phyloP scores from a whole-genome alignment of 2,329 filamentous ascomycete genomes.

The Trichoderma asperellum region DNA sequence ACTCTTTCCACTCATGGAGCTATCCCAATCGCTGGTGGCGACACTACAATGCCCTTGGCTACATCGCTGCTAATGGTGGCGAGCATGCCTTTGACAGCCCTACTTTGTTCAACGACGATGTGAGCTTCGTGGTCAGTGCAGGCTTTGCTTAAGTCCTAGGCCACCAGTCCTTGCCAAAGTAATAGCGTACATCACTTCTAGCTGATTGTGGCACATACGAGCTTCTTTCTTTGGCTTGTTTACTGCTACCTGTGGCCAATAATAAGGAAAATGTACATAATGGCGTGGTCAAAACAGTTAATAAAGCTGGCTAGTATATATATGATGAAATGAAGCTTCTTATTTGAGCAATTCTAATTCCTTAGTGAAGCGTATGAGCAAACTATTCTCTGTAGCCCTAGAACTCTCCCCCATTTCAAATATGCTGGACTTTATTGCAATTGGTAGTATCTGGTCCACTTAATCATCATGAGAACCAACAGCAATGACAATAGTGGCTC shows the following conservation, averaged over 20 bases:
- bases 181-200: neutral
- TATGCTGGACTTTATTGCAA: too few species aligned
- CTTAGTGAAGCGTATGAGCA: too few species aligned
- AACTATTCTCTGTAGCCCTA: neutral
- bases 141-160: conserved; percentile 2
- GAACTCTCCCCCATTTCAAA: too few species aligned
- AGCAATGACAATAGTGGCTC: too few species aligned
- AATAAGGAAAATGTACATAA: neutral
- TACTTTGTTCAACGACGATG: conserved; percentile 7
- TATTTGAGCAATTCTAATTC: neutral
- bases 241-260: neutral
- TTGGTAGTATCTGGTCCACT: too few species aligned
- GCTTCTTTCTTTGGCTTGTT: neutral
- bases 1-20: conserved; percentile 9
- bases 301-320: neutral
- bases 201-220: neutral
- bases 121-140: conserved; percentile 8
- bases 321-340: neutral
- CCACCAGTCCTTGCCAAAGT: neutral
- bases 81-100: neutral
- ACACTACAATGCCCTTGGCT: neutral
- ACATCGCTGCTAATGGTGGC: conserved; percentile 4
- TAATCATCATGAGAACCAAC: too few species aligned
- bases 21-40: conserved; percentile 7
- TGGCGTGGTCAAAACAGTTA: neutral